These are phyloP conservation scores for Pichia heedii DNA, from an alignment of 805 yeast species.

Conservation along the genomic window DNA sequence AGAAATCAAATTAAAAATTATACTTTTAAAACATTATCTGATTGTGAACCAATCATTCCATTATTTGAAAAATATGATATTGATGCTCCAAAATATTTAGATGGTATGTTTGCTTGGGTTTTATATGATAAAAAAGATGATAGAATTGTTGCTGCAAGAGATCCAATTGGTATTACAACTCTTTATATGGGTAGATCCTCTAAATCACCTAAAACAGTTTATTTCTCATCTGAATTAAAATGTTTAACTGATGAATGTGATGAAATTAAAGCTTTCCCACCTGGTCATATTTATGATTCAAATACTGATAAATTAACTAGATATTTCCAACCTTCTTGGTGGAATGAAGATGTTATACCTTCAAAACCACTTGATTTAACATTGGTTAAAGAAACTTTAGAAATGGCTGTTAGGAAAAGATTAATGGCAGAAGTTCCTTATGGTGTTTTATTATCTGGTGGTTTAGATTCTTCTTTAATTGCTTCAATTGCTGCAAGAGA, in stretches of 20 bases:
- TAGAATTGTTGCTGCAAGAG: conserved; percentile 93
- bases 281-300: conserved; percentile 96
- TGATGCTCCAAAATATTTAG: conserved; percentile 87
- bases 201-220: conserved; percentile 64
- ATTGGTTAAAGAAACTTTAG: conserved; percentile 70
- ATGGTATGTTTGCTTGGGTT: conserved; percentile 98
- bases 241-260: conserved; percentile 94
- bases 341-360: conserved; percentile 76
- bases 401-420: conserved; percentile 95
- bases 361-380: conserved; percentile 64
- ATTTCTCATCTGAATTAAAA: conserved; percentile 91
- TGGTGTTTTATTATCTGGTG: conserved; percentile 96
- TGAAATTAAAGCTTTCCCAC: conserved; percentile 88
- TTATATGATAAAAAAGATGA: conserved; percentile 77
- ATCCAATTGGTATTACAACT: conserved; percentile 96
- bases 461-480: conserved; percentile 91
- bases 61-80: conserved; percentile 75
- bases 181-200: conserved; percentile 85
- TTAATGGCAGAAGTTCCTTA: conserved; percentile 99
- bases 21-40: conserved; percentile 75
- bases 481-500: conserved; percentile 97
- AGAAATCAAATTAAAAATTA: conserved; percentile 71
- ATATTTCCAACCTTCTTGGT: conserved; percentile 91
- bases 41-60: conserved; percentile 97
- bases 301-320: conserved; percentile 76